These are phyloP conservation scores for Spergularia bocconei DNA, from an alignment of 148 eudicot genomes.

Conservation along the genomic window DNA sequence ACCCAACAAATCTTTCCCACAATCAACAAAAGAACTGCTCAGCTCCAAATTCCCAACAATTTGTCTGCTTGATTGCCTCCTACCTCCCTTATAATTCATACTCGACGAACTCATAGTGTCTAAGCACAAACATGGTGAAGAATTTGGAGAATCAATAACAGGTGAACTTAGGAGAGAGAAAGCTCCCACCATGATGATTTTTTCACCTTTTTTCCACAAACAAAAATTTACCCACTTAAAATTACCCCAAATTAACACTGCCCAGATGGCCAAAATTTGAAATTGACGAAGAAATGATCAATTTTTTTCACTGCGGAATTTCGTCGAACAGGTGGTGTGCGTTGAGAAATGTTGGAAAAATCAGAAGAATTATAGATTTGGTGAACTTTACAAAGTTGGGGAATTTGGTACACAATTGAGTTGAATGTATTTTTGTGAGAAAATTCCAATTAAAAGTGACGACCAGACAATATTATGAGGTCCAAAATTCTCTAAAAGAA, in stretches of 20 bases:
- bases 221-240: constrained; percentile 18
- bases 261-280: constrained; percentile 24
- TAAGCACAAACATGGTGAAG: constrained; percentile 64
- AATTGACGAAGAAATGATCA: not conserved
- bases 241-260: constrained; percentile 15
- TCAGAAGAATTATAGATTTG: constrained; percentile 14
- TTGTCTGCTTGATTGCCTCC: constrained; percentile 17
- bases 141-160: constrained; percentile 57
- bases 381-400: constrained; percentile 19
- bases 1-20: constrained; percentile 27
- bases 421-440: not conserved
- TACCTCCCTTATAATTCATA: constrained; percentile 37
- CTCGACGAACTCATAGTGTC: constrained; percentile 46
- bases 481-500: constrained; percentile 29
- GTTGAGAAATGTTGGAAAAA: constrained; percentile 9
- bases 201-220: constrained; percentile 31
- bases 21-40: constrained; percentile 34
- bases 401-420: constrained; percentile 14
- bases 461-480: constrained; percentile 63
- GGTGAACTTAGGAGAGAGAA: constrained; percentile 62
- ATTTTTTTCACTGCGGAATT: constrained; percentile 29
- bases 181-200: constrained; percentile 53
- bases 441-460: constrained; percentile 23
- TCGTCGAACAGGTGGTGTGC: constrained; percentile 30
- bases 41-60: constrained; percentile 25